Conservation (phyloP, 331 rosid species). For the Rhamnella rubrinervis region DNA sequence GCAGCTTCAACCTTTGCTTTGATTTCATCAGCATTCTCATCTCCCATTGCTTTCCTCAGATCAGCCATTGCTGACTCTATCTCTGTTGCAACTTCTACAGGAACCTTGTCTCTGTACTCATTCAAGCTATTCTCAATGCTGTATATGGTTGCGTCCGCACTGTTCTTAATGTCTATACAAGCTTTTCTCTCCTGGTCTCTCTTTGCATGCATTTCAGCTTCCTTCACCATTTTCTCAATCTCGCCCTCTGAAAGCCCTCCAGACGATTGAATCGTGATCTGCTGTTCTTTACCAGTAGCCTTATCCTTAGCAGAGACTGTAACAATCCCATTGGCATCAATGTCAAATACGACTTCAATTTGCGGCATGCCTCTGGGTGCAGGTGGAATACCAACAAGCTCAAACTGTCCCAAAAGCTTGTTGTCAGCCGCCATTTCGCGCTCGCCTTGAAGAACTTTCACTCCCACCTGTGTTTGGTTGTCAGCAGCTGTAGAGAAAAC, state of each 20-base stretch:
- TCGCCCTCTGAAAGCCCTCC: constrained; percentile 87
- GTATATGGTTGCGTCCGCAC: constrained; percentile 42
- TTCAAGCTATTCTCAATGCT: constrained; percentile 42
- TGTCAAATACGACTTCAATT: constrained; percentile 93
- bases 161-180: constrained; percentile 70
- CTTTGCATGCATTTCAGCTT: constrained; percentile 90
- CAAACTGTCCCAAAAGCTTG: constrained; percentile 86
- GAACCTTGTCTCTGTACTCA: constrained; percentile 40
- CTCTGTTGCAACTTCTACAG: constrained; percentile 36
- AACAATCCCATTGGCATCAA: constrained; percentile 96
- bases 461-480: constrained; percentile 92
- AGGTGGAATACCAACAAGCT: constrained; percentile 86
- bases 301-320: constrained; percentile 96
- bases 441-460: constrained; percentile 93
- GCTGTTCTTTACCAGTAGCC: constrained; percentile 86
- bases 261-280: constrained; percentile 83
- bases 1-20: constrained; percentile 36
- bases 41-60: constrained; percentile 29
- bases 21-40: constrained; percentile 25
- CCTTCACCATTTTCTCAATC: constrained; percentile 86
- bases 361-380: constrained; percentile 92
- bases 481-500: constrained; percentile 85
- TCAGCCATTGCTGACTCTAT: constrained; percentile 34
- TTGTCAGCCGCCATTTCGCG: constrained; percentile 95
- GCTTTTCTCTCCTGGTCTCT: constrained; percentile 83